Evolutionary conservation across 768 basidiomycete genomes (phyloP).

Genomic region (Heimioporus sp.): DNA sequence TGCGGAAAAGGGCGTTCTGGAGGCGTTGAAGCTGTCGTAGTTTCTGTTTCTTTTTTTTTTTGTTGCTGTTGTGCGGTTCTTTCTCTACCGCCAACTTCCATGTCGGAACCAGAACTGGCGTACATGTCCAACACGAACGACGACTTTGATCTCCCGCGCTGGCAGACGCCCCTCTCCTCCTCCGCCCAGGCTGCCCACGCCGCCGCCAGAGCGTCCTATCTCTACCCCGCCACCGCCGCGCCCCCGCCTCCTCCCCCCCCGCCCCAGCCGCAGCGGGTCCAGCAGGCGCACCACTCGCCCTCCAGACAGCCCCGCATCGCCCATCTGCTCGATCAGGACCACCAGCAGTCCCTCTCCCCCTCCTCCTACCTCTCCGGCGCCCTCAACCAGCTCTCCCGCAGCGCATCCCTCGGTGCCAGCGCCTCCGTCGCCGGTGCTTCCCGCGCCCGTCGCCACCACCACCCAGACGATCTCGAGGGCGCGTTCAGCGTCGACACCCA

Average conservation of each 20-base stretch:
- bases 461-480: constrained; percentile 66
- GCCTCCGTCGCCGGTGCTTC: constrained; percentile 40
- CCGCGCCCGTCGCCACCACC: constrained; percentile 62
- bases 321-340: constrained; percentile 67
- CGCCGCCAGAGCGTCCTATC: constrained; percentile 49
- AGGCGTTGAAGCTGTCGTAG: constrained; percentile 24
- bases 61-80: not conserved
- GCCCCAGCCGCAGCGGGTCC: constrained; percentile 43
- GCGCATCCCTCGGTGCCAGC: constrained; percentile 58
- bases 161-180: constrained; percentile 53
- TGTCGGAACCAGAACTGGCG: constrained; percentile 74
- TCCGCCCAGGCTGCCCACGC: constrained; percentile 58
- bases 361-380: constrained; percentile 49
- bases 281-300: constrained; percentile 48
- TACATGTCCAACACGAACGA: constrained; percentile 80
- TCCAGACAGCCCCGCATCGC: constrained; percentile 61
- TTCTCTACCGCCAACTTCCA: constrained; percentile 24
- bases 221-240: constrained; percentile 40
- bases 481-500: constrained; percentile 40
- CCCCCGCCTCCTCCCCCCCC: constrained; percentile 49
- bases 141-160: constrained; percentile 70
- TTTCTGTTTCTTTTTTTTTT: constrained; percentile 1
- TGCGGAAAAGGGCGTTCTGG: constrained; percentile 61
- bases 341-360: constrained; percentile 42
- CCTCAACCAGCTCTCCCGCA: constrained; percentile 59